Base-by-base conservation (phyloP, 345 rosid species). In the Rhizophora apiculata region DNA sequence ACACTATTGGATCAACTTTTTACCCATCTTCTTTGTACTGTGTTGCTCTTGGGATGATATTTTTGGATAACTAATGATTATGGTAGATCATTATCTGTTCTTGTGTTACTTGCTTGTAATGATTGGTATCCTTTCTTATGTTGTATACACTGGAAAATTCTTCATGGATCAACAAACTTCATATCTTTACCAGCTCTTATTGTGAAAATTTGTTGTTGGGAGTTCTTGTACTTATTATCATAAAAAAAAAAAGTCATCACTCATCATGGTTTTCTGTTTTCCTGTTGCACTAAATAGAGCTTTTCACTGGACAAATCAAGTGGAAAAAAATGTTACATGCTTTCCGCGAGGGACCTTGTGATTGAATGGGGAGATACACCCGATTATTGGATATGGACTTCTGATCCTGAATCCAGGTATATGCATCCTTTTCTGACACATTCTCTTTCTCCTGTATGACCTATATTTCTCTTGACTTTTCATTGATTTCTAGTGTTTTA, bases 281-380 rank as follows among this genome's bases (percentile, higher is more conserved):
- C 58, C 8, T 21, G 1, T 21, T 21, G 59, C 22, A 21, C 24
- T 20, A 20, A 22, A 53, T 43, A 78, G 82, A 82, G 76, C 74
- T 82, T 76, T 62, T 64, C 46, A 10, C 22, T 82, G 46, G 75
- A 70, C 2, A 73, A 76, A 49, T 18, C 15, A 0, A 78, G 67
- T 52, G 80, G 82, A 70, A 73, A 76, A 49, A 82, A 76, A 60
- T 69, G 80, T n/a, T 68, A 36, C 58, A 76, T 67, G 82, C 73
- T 82, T 1, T 75, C 76, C 0, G 63, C 78, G 6, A 73, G 80
- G 72, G 76, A 77, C 13, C 76, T 82, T 1, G 13, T 20, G 55
- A 78, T 82, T 63, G 30, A 15, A 3, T 78, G 76, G 85, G 72
- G 85, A 11, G 78, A 56, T 55, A 63, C 76, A n/a, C 82, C 74